Base-by-base conservation (phyloP, 495 filamentous ascomycete species). In the Xylaria nigripes region DNA sequence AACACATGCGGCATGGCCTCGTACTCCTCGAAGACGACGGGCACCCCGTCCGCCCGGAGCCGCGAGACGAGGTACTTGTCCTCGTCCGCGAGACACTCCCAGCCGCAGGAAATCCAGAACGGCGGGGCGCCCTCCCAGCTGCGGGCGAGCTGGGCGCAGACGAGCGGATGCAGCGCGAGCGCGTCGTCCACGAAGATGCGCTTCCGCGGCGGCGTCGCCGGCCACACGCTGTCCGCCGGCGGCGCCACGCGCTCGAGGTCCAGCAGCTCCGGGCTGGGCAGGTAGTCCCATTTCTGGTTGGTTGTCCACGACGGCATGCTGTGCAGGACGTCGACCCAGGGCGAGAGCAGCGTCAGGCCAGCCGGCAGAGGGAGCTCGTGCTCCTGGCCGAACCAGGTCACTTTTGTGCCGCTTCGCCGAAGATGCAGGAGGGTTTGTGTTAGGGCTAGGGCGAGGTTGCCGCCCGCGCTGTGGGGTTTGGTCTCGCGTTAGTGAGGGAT, bases 1-100 rank as follows among this genome's bases (percentile, higher is more conserved):
- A 94, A 95, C 54, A 85, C 87, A 63, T 97, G 92, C 42, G 91
- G 90, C 89, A 95, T 94, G 1, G 83, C 85, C 67, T 92, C 87
- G 59, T 82, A 95, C 67, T 89, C 78, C 61, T 90, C 82, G 36
- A 82, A 85, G 29, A 80, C 70, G 5, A 95, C 81, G 1, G 66
- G 58, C 0, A 86, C 86, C 12, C 85, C 84, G 13, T 84, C 81
- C 6, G 63, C 59, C 25, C 77, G 73, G 2, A 88, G 72, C 30
- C 77, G 75, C 7, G 76, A 69, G 12, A 85, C 86, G 6, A 87
- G 51, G 34, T 82, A 77, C 41, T 77, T 71, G 48, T 74, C 80
- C 61, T 93, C 88, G 65, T 96, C 90, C 1, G 81, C 68, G 23
- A 96, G 76, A 54, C 81, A 76, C 70, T 97, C 92, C 68, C 91